A percentile compares a stretch with the other conserved stretches of the same genome.
These are phyloP conservation scores for Zygotorulaspora danielsina DNA, from an alignment of 805 yeast species.

Conservation along the genomic window DNA sequence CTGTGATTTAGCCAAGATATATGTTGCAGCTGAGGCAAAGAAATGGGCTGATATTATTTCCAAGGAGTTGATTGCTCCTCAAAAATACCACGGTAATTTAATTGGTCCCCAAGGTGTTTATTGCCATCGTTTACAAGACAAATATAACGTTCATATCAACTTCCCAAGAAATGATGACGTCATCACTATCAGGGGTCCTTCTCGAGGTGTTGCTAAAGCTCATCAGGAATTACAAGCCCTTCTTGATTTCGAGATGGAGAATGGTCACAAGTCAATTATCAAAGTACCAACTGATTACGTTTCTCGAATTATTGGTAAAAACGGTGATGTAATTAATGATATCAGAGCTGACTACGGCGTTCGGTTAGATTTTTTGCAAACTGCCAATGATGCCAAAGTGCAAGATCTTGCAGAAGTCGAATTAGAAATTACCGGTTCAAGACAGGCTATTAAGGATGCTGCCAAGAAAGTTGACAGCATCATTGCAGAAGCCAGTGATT, in stretches of 20 bases:
- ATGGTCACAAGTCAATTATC: constrained; percentile 64
- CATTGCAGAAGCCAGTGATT: constrained; percentile 61
- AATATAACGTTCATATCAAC: constrained; percentile 73
- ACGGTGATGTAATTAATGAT: constrained; percentile 78
- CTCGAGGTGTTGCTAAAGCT: constrained; percentile 80
- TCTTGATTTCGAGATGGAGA: constrained; percentile 79
- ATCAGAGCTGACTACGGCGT: constrained; percentile 60
- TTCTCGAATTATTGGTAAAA: constrained; percentile 83
- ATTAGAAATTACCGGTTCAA: constrained; percentile 73
- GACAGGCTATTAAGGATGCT: constrained; percentile 70
- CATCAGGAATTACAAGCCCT: constrained; percentile 80
- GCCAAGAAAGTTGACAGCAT: constrained; percentile 56
- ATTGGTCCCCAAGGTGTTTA: constrained; percentile 82
- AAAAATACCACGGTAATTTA: constrained; percentile 70
- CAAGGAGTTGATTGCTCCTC: constrained; percentile 63
- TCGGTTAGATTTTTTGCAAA: constrained; percentile 44
- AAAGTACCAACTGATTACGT: constrained; percentile 69
- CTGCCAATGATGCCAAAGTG: constrained; percentile 41
- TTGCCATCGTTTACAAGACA: constrained; percentile 79
- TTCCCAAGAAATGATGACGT: constrained; percentile 71
- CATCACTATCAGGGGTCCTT: constrained; percentile 74
- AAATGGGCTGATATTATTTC: constrained; percentile 80
- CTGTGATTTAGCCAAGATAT: constrained; percentile 64
- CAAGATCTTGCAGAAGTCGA: constrained; percentile 50
- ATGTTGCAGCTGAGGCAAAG: constrained; percentile 55